Evolutionary conservation across 176 grass and related monocot species (phyloP).

Genomic region (Oropetium thomaeum): DNA sequence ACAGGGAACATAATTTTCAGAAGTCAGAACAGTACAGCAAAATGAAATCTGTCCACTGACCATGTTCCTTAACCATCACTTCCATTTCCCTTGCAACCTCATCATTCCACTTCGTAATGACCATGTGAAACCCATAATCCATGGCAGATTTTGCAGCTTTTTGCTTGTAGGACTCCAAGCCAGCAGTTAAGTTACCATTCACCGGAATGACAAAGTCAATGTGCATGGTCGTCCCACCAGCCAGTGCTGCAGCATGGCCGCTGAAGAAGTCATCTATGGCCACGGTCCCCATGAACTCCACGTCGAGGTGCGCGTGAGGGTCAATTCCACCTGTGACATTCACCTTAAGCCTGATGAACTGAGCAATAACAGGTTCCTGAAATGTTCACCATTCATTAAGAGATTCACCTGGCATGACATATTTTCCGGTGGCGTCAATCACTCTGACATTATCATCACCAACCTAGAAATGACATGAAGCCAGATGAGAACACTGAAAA

Average conservation of each 20-base stretch:
- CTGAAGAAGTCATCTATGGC: slow-evolving; percentile 91
- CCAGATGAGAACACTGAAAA: background rate
- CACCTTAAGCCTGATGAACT: slow-evolving; percentile 19
- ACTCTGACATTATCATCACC: slow-evolving; percentile 64
- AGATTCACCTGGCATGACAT: slow-evolving; percentile 92
- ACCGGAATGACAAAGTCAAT: slow-evolving; percentile 96
- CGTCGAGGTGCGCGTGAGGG: slow-evolving; percentile 87
- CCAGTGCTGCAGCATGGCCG: slow-evolving; percentile 82
- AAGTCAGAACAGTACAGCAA: background rate
- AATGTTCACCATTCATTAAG: background rate
- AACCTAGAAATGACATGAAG: slow-evolving; percentile 43
- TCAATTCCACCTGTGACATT: slow-evolving; percentile 85
- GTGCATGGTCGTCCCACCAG: slow-evolving; percentile 96
- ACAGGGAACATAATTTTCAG: background rate
- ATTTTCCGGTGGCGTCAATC: slow-evolving; percentile 95
- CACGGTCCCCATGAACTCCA: slow-evolving; percentile 94
- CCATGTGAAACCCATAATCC: slow-evolving; percentile 99
- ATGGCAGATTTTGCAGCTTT: slow-evolving; percentile 80
- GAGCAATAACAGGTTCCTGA: background rate
- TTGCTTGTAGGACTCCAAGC: slow-evolving; percentile 69
- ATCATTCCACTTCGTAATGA: slow-evolving; percentile 94
- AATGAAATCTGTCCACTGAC: slow-evolving; percentile 35
- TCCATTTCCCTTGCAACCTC: slow-evolving; percentile 95
- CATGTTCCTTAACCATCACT: slow-evolving; percentile 90
- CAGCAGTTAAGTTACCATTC: slow-evolving; percentile 82